Evolutionary conservation across 768 basidiomycete species (phyloP), one percentile per base, ranked within the genome.

Genomic region (Agrocybe pediades): DNA sequence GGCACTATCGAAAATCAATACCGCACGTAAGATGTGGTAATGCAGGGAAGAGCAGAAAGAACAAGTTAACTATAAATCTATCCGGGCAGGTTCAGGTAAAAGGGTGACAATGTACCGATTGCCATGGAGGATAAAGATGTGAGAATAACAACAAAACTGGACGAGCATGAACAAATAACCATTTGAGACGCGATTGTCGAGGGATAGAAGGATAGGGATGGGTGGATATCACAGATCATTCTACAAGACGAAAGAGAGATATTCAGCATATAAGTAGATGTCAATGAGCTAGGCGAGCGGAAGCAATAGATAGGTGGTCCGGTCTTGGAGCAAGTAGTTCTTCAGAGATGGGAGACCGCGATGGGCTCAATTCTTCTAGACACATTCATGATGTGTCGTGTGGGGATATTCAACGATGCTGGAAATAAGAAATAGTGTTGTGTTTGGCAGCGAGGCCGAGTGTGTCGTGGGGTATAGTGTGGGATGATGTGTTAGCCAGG

Each of bases 251-350:
- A 59, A 55, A 56, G 55, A 57, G 53, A 49, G 43, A 55, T n/a
- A 55, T 50, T 49, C 39, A 56, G 49, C 56, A 57, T 57, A 52
- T 45, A 41, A 55, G 55, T 54, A 54, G 56, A 44, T 40, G 51
- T 42, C 52, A 49, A 52, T 58, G 49, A 36, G 36, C 30, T 36
- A 41, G 41, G 46, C 26, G 50, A 49, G 53, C 42, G 26, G 46
- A 39, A 56, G 54, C 56, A 62, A 62, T 62, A 59, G 58, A 62
- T 62, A 62, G 49, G 52, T 52, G 51, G 56, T 59, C 58, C 58
- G 51, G 46, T 58, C 55, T 51, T 46, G 43, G 19, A 23, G 55
- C 41, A 39, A 41, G 43, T 39, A 39, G 49, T 47, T 57, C 54
- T 42, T 41, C 41, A n/a, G 41, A 36, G 27, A 19, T 30, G n/a